phyloP scores from a whole-genome alignment of 208 protist species.

The Endotrypanum monterogeii region DNA sequence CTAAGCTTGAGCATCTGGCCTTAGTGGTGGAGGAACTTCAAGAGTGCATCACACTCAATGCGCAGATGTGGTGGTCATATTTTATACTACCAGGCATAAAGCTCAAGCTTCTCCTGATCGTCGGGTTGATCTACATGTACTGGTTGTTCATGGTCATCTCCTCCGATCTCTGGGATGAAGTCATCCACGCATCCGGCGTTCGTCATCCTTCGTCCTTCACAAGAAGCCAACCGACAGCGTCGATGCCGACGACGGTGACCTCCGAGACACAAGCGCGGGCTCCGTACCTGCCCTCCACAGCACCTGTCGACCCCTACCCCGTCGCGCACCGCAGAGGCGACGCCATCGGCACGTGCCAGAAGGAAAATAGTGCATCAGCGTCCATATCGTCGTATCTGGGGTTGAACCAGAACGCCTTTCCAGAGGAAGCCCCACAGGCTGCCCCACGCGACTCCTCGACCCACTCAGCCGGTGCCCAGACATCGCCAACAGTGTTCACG shows the following conservation, averaged over 20 bases:
- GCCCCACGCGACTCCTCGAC: not conserved
- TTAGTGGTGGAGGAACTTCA: constrained; percentile 17
- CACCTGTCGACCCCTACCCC: not conserved
- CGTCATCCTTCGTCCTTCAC: constrained; percentile 6
- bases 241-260: not conserved
- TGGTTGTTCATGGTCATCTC: constrained; percentile 38
- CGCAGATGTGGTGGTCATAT: constrained; percentile 34
- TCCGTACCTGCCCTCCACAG: not conserved
- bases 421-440: not conserved
- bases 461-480: not conserved
- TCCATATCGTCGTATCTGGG: not conserved
- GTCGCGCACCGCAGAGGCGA: not conserved
- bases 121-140: constrained; percentile 36
- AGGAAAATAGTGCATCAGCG: not conserved
- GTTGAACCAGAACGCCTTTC: not conserved
- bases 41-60: constrained; percentile 41
- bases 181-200: constrained; percentile 29
- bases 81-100: constrained; percentile 16
- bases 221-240: not conserved
- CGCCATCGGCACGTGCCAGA: not conserved
- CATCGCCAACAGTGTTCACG: constrained; percentile 1
- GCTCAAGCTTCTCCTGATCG: constrained; percentile 8
- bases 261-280: not conserved
- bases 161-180: constrained; percentile 27
- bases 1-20: constrained; percentile 26